phyloP scores from a whole-genome alignment of 352 stramenopile genomes.

The Peronospora destructor region DNA sequence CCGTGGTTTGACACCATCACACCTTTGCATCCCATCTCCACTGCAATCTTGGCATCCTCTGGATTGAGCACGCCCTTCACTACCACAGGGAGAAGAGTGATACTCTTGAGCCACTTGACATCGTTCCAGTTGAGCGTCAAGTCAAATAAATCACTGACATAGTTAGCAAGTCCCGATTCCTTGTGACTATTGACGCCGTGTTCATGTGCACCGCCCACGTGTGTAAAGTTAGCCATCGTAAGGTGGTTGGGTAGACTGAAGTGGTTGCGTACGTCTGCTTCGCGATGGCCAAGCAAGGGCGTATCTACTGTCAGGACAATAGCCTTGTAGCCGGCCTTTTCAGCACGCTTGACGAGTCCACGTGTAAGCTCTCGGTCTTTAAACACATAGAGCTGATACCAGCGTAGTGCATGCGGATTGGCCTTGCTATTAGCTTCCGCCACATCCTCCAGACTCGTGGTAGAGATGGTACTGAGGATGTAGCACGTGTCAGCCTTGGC shows the following conservation, averaged over 20 bases:
- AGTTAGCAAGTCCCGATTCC: constrained; percentile 28
- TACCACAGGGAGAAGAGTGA: constrained; percentile 87
- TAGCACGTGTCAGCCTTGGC: constrained; percentile 85
- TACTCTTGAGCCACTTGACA: constrained; percentile 88
- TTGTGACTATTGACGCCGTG: constrained; percentile 44
- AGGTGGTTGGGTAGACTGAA: constrained; percentile 83
- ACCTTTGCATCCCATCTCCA: constrained; percentile 86
- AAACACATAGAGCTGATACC: constrained; percentile 97
- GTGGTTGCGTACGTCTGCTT: constrained; percentile 92
- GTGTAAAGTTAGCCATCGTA: constrained; percentile 33
- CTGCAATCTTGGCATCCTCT: constrained; percentile 87
- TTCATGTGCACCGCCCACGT: constrained; percentile 52
- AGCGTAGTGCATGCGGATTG: constrained; percentile 78
- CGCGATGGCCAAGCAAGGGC: constrained; percentile 91
- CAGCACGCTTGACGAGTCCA: constrained; percentile 83
- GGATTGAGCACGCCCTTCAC: constrained; percentile 92
- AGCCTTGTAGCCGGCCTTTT: constrained; percentile 93
- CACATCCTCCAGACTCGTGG: constrained; percentile 41
- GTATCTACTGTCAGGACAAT: constrained; percentile 94
- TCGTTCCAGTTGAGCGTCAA: constrained; percentile 92
- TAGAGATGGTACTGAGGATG: constrained; percentile 87
- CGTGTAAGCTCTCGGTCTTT: constrained; percentile 88
- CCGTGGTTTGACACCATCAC: constrained; percentile 94
- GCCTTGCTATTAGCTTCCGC: constrained; percentile 48
- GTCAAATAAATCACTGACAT: constrained; percentile 88